A percentile compares a stretch with the other conserved stretches of the same genome.
Evolutionary conservation across 306 rosid genomes (phyloP).

Genomic region (Calophaca sinica): DNA sequence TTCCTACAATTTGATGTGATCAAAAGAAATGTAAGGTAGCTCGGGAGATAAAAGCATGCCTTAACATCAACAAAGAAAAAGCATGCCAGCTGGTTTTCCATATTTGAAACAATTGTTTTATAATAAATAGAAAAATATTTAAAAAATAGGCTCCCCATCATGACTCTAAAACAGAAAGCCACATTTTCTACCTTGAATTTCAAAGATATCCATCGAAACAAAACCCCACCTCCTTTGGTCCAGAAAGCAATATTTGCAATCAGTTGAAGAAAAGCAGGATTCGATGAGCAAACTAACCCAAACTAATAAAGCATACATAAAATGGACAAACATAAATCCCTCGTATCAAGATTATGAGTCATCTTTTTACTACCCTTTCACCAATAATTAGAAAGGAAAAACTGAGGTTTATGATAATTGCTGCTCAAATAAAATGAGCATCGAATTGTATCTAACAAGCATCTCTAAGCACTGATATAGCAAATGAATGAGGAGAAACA

Average conservation of each 20-base stretch:
- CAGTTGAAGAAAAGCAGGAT: neutral
- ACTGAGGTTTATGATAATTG: neutral
- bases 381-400: neutral
- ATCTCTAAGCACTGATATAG: neutral
- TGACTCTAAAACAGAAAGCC: neutral
- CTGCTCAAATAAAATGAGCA: neutral
- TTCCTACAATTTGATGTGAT: neutral
- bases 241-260: neutral
- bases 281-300: neutral
- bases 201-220: neutral
- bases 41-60: no score
- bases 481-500: conserved; percentile 1
- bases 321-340: neutral
- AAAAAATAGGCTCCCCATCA: neutral
- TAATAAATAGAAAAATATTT: no score
- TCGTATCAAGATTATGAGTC: neutral
- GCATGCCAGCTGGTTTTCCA: no score
- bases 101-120: no score
- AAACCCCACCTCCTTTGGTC: neutral
- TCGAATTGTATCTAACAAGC: neutral
- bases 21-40: neutral
- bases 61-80: no score
- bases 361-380: neutral
- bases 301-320: neutral
- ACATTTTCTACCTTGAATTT: neutral